Conservation (phyloP, 805 yeast species). For the Suhomyces kilbournensis region DNA sequence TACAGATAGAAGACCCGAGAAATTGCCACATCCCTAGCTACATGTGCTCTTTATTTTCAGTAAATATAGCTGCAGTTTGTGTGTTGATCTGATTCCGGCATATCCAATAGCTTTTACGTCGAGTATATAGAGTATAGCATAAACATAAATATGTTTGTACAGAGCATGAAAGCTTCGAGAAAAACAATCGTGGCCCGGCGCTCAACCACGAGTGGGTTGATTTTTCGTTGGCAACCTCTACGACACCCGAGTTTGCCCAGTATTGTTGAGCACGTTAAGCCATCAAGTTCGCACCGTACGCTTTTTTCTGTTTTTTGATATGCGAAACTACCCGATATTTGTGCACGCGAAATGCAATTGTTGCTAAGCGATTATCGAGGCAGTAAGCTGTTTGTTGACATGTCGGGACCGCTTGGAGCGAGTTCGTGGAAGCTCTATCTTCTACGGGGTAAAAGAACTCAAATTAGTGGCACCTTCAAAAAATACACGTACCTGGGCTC, state of each 20-base stretch:
- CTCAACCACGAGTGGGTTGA: not conserved
- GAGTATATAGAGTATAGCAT: not conserved
- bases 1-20: not conserved
- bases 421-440: not conserved
- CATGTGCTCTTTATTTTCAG: not conserved
- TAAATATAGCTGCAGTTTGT: not conserved
- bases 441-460: not conserved
- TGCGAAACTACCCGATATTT: not conserved
- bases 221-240: not conserved
- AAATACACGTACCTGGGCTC: not conserved
- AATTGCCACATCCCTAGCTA: not conserved
- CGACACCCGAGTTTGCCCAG: not conserved
- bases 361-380: not conserved
- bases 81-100: not conserved
- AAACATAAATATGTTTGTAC: not conserved
- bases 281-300: not conserved
- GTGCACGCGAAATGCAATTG: not conserved
- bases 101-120: not conserved
- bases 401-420: not conserved
- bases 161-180: not conserved
- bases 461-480: not conserved
- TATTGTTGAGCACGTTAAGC: not conserved
- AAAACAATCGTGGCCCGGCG: not conserved
- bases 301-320: not conserved
- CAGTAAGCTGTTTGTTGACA: not conserved